Percentiles rank a stretch among this genome's conserved stretches.
Conservation (phyloP, 192 early-diverging fungal species). For the Allomyces javanicus region DNA sequence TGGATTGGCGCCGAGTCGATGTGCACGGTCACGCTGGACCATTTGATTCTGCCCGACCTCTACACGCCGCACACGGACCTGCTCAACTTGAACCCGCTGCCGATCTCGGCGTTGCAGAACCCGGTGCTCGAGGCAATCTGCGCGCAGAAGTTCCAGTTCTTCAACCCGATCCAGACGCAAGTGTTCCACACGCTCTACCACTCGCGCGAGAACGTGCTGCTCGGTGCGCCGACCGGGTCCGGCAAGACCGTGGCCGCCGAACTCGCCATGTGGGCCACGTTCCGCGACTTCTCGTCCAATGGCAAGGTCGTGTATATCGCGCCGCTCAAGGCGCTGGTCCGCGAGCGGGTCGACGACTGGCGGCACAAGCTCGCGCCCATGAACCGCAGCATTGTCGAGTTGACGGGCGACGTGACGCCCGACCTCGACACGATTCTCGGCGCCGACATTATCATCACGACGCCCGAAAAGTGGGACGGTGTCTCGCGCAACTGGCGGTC, state of each 20-base stretch:
- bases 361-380: slow-evolving; percentile 44
- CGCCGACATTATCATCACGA: slow-evolving; percentile 95
- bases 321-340: slow-evolving; percentile 91
- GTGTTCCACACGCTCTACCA: slow-evolving; percentile 94
- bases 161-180: slow-evolving; percentile 97
- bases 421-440: slow-evolving; percentile 64
- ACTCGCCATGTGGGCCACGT: slow-evolving; percentile 83
- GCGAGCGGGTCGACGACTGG: slow-evolving; percentile 87
- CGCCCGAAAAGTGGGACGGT: slow-evolving; percentile 98
- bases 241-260: slow-evolving; percentile 96
- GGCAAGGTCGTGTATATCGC: slow-evolving; percentile 94
- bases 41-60: slow-evolving; percentile 71
- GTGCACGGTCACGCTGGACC: slow-evolving; percentile 71
- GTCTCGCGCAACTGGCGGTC: slow-evolving; percentile 81
- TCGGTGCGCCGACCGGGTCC: slow-evolving; percentile 94
- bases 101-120: slow-evolving; percentile 63
- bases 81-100: slow-evolving; percentile 79
- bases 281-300: slow-evolving; percentile 48
- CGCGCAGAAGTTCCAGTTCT: slow-evolving; percentile 64
- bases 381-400: slow-evolving; percentile 70
- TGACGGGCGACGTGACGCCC: slow-evolving; percentile 91
- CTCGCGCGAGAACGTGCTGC: slow-evolving; percentile 59
- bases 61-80: slow-evolving; percentile 77
- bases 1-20: slow-evolving; percentile 86
- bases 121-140: slow-evolving; percentile 73